These are phyloP conservation scores for Skeletonema marinoi DNA, from an alignment of 108 stramenopile genomes.

Conservation along the genomic window DNA sequence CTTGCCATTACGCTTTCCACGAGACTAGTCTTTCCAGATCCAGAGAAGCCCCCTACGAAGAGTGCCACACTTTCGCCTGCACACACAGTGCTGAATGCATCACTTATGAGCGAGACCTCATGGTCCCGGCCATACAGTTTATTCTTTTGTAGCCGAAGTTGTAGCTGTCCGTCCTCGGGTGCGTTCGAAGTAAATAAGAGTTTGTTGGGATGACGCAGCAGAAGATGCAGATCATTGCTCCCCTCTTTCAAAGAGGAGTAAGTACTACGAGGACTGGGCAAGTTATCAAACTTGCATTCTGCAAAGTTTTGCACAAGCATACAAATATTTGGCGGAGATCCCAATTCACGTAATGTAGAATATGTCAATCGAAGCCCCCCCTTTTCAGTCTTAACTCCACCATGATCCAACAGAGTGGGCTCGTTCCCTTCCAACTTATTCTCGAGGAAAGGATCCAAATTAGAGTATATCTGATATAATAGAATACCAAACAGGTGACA, in stretches of 20 bases:
- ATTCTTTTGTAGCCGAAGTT: constrained; percentile 1
- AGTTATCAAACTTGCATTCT: background rate
- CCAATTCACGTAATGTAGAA: constrained; percentile 4
- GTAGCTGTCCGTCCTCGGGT: background rate
- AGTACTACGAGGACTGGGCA: background rate
- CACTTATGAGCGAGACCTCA: constrained; percentile 15
- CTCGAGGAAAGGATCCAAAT: constrained; percentile 5
- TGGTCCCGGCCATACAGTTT: constrained; percentile 33
- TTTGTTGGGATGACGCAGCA: constrained; percentile 16
- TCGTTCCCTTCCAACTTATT: background rate
- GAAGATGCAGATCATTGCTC: constrained; percentile 18
- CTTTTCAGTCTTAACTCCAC: background rate
- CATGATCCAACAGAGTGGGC: background rate
- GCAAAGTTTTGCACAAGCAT: constrained; percentile 12
- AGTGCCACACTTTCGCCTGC: constrained; percentile 32
- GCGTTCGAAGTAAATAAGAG: constrained; percentile 9
- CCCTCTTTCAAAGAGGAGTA: constrained; percentile 15
- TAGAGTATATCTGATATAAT: background rate
- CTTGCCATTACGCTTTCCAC: constrained; percentile 13
- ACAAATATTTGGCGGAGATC: constrained; percentile 7
- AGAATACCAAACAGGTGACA: background rate
- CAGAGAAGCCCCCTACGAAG: constrained; percentile 34
- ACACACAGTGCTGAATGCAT: constrained; percentile 37
- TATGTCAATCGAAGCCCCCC: background rate
- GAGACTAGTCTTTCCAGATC: constrained; percentile 33